Evolutionary conservation across 768 basidiomycete genomes (phyloP).

Genomic region (Lentinus brumalis): DNA sequence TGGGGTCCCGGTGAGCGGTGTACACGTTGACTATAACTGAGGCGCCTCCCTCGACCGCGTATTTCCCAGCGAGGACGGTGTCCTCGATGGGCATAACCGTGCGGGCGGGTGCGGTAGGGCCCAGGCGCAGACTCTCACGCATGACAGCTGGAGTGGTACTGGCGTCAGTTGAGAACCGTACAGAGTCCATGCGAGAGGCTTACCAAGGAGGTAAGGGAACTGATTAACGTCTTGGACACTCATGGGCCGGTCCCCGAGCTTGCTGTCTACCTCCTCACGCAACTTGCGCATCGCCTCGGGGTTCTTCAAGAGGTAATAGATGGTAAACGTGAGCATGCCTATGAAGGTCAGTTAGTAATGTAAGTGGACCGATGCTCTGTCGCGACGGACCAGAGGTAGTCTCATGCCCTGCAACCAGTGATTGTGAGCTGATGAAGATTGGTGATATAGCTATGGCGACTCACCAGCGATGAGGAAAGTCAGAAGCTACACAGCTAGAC

Average conservation of each 20-base stretch:
- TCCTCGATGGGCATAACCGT: conserved; percentile 38
- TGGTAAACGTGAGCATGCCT: conserved; percentile 43
- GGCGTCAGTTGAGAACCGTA: too few relatives aligned
- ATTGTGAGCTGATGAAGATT: background rate
- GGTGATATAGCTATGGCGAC: background rate
- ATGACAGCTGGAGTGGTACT: too few relatives aligned
- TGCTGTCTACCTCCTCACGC: conserved; percentile 48
- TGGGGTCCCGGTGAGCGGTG: conserved; percentile 41
- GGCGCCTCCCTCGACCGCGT: conserved; percentile 37
- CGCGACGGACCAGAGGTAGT: conserved; percentile 39
- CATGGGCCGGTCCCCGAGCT: conserved; percentile 43
- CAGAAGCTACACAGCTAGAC: conserved; percentile 33
- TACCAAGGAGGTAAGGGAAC: conserved; percentile 45
- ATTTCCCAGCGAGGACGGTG: conserved; percentile 42
- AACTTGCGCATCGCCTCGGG: conserved; percentile 46
- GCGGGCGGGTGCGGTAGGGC: conserved; percentile 40
- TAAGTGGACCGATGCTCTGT: too few relatives aligned
- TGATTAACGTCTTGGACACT: conserved; percentile 42
- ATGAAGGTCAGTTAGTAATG: background rate
- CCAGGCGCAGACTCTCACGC: conserved; percentile 39
- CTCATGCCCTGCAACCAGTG: conserved; percentile 34
- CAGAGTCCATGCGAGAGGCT: too few relatives aligned
- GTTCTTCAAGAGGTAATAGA: conserved; percentile 47
- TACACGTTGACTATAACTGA: conserved; percentile 33
- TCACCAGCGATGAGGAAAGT: conserved; percentile 54